Base-by-base conservation (phyloP, 1,284 basidiomycete species). In the Fistulina hepatica region DNA sequence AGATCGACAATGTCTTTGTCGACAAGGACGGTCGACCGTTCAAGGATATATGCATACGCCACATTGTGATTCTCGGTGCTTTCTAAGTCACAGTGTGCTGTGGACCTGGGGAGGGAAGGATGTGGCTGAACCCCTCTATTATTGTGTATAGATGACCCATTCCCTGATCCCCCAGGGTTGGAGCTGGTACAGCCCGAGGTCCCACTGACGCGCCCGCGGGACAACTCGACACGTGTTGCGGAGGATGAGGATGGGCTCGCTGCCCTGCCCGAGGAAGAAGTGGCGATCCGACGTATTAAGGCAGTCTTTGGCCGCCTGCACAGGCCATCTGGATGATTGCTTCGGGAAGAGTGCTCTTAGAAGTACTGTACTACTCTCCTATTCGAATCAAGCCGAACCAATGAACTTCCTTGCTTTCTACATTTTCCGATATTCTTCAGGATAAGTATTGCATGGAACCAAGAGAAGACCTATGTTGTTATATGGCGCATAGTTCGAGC, bases 41-140 rank as follows among this genome's bases (percentile, higher is more conserved):
- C 52, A 90, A 94, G 57, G 94, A 98, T 58, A 75, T 97, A 25
- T 65, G 94, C 40, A 92, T 98, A 52, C 67, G 91, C 46, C 94
- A 92, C 63, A 82, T 94, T 12, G 80, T 95, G 49, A 73, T 97
- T 23, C 75, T 98, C 30, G 91, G 89, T 91, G 55, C 41, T 74
- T 63, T 21, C 20, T 16, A 16, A 22, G 8, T 20, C 5, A 13
- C 3, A 13, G 3, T 11, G 75, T 63, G 21, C 27, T 11, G 32
- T 40, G 25, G 33, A 49, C 19, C 22, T n/a, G n/a, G n/a, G n/a
- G 15, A 6, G 13, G 2, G 9, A 4, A 8, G 1, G n/a, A 28
- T 40, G 33, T 17, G 38, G 23, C 26, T 19, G 15, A 38, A n/a
- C 37, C 40, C 30, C 28, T 46, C 16, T 24, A 30, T 17, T 13